Base-by-base conservation (phyloP, 2,329 filamentous ascomycete genomes). In the Verticillium tricorpus region DNA sequence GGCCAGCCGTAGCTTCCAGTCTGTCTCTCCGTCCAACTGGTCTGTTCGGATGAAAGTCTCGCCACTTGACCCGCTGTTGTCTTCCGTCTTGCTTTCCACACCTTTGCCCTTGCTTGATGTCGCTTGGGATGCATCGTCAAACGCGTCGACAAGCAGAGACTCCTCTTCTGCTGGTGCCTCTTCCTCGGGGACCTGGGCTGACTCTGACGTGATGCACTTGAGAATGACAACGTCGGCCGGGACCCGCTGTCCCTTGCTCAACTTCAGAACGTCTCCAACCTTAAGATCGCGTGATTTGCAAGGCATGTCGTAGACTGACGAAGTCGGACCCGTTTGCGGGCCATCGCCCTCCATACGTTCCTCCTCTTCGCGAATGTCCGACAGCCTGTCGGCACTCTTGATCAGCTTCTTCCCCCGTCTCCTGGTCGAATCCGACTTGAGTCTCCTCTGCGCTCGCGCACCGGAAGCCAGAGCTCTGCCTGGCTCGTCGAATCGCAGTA, bases 11-110 rank as follows among this genome's bases (percentile, higher is more conserved):
- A 99, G 80, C 77, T 99, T 99, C 96, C 95, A 99, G 72, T 99
- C 95, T 0, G 95, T 99, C 77, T 99, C 95, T 68, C 95, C 95
- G 70, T 99, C 95, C 11, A 99, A 83, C 72, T 99, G 95, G 74
- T 99, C 95, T 2, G 96, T 99, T 63, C 95, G 86, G 71, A 99
- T 98, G 70, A 99, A 99, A 0, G 94, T 94, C 76, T 99, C 96
- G 32, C 93, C 93, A 31, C 82, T 81, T n/a, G 83, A 76, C 19
- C 77, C 76, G 14, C 74, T 74, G 57, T 77, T 79, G 17, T 71
- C 72, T 52, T 77, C 75, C 1, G 69, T 67, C 39, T 68, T 66
- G n/a, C 68, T 59, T 66, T 69, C 65, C 60, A 66, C 52, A 40
- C 61, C 64, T 25, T 63, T 63, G 39, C 68, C 67, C 17, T 39